Base-by-base conservation (phyloP, 139 green algal species). In the Pleodorina starrii region DNA sequence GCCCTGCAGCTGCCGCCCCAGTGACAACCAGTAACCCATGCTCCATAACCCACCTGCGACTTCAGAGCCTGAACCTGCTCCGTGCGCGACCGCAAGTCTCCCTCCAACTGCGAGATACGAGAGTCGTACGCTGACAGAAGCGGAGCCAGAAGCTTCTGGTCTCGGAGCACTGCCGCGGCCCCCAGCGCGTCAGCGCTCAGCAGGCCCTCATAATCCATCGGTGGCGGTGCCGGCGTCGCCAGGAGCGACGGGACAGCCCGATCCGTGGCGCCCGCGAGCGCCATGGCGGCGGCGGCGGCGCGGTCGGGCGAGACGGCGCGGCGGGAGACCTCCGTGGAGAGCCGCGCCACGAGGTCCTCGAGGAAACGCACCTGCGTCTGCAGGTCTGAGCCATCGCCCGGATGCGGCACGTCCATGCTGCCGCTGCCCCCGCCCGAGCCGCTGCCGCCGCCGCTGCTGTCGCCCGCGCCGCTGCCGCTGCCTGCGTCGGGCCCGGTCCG, bases 111-210 rank as follows among this genome's bases (percentile, higher is more conserved):
- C 21, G 40, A 43, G 29, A 96, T 66, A 5, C 84, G 85, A 10
- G 90, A 54, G 48, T 94, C 92, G 59, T 95, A 96, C 16, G 92
- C 91, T 25, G 84, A 73, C 69, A 94, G 85, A 43, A 94, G 78
- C 11, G 89, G 94, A 57, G 90, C 94, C 17, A 90, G 66, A 81
- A 90, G 86, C 84, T 77, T 84, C 50, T 60, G 63, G 40, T 86
- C 66, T 36, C 48, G 40, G 51, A 90, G 51, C 77, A 68, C 60
- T 25, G 48, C 54, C 43, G 54, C 46, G 21, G 72, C 85, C 29
- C 54, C 83, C 46, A 75, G 40, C 25, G 60, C 81, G 59, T 86
- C 80, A 14, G 81, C 60, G 16, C 27, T 48, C 38, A 86, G 57
- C 54, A 86, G 42, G 25, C 35, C 79, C 40, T 86, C 79, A 4